Conservation (phyloP, 441 rosid genomes). For the Flueggea neowawraea region DNA sequence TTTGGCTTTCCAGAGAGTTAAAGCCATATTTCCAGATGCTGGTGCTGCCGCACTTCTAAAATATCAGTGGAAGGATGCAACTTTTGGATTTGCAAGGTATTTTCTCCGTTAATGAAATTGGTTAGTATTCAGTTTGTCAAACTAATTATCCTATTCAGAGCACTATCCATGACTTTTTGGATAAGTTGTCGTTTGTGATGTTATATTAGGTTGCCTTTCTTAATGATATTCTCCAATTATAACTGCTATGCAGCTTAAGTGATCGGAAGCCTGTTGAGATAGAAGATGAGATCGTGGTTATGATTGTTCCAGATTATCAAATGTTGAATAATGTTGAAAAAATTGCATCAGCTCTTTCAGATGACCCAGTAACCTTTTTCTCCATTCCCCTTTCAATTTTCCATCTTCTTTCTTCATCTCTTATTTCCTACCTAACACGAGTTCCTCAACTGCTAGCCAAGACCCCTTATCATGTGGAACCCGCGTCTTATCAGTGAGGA, state of each 20-base stretch:
- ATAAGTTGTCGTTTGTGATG: no score
- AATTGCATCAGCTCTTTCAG: constrained; percentile 77
- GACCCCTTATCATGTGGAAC: constrained; percentile 97
- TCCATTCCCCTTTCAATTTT: no score
- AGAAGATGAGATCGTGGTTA: constrained; percentile 93
- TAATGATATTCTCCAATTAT: no score
- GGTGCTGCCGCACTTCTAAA: constrained; percentile 95
- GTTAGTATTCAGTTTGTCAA: constrained; percentile 7
- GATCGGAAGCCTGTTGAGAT: constrained; percentile 85
- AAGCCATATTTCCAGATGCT: constrained; percentile 96
- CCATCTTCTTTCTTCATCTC: not conserved
- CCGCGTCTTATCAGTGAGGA: constrained; percentile 96
- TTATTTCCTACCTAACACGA: constrained; percentile 7
- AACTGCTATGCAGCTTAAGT: constrained; percentile 57
- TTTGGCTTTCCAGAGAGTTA: constrained; percentile 51
- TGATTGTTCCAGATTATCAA: constrained; percentile 97
- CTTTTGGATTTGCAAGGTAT: constrained; percentile 89
- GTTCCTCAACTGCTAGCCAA: constrained; percentile 51
- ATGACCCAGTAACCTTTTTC: constrained; percentile 60
- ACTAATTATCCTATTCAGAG: not conserved
- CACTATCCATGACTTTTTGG: no score
- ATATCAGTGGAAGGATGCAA: constrained; percentile 87
- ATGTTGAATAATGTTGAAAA: constrained; percentile 78
- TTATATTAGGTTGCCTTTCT: not conserved
- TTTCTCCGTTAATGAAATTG: constrained; percentile 1